These are phyloP conservation scores for Calonectria hongkongensis DNA, from an alignment of 2,329 filamentous ascomycete genomes.

Conservation along the genomic window DNA sequence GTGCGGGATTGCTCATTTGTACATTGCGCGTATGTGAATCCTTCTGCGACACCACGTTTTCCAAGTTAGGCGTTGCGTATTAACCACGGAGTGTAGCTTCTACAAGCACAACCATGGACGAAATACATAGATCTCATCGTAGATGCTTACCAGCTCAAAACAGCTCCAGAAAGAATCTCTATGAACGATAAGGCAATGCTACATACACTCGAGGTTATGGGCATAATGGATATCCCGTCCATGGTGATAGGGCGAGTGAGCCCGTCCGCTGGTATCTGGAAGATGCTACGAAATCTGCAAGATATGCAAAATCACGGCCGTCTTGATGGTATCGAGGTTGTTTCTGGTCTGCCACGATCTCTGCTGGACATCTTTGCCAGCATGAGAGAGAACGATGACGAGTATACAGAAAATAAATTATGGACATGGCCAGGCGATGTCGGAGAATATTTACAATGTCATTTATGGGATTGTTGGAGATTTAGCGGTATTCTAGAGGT, in stretches of 20 bases:
- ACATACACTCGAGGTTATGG: slow-evolving; percentile 49
- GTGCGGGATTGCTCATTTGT: slow-evolving; percentile 49
- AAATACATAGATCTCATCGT: slow-evolving; percentile 51
- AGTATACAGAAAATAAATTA: slow-evolving; percentile 45
- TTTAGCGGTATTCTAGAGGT: slow-evolving; percentile 49
- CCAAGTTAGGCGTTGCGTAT: neutral
- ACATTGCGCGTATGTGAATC: slow-evolving; percentile 46
- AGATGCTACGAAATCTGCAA: slow-evolving; percentile 47
- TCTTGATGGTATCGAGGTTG: slow-evolving; percentile 41
- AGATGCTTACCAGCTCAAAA: slow-evolving; percentile 46
- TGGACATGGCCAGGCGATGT: slow-evolving; percentile 50
- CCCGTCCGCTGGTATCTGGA: slow-evolving; percentile 49
- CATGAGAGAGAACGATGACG: slow-evolving; percentile 47
- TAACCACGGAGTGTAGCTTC: slow-evolving; percentile 38
- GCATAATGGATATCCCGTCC: slow-evolving; percentile 50
- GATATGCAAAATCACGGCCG: slow-evolving; percentile 40
- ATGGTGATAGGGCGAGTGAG: slow-evolving; percentile 45
- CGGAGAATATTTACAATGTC: slow-evolving; percentile 49
- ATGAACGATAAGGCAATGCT: slow-evolving; percentile 43
- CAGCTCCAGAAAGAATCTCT: slow-evolving; percentile 33
- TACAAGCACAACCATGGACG: slow-evolving; percentile 50
- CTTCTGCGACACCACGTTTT: neutral
- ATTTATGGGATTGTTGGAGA: slow-evolving; percentile 52
- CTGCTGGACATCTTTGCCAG: slow-evolving; percentile 48
- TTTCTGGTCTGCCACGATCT: slow-evolving; percentile 48